A percentile compares a stretch with the other conserved stretches of the same genome.
phyloP scores from a whole-genome alignment of 495 filamentous ascomycete genomes.

The Penicillium coprophilum region DNA sequence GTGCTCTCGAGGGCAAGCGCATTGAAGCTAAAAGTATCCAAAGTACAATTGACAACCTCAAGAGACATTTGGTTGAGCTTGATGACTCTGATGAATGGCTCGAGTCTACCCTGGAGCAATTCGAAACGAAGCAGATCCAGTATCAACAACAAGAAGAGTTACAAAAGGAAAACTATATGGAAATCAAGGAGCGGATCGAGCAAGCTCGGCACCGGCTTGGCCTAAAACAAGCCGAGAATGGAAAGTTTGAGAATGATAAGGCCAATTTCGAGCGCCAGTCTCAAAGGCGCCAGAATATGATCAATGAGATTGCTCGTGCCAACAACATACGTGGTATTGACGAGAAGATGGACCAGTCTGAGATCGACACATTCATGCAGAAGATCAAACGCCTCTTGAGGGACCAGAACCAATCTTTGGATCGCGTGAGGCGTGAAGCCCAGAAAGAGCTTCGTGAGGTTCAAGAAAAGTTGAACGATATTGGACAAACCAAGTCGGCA shows the following conservation, averaged over 20 bases:
- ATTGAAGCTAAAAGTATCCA: slow-evolving; percentile 63
- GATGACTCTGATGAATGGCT: slow-evolving; percentile 78
- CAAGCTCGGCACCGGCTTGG: slow-evolving; percentile 56
- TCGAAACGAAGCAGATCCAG: slow-evolving; percentile 67
- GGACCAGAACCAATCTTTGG: slow-evolving; percentile 76
- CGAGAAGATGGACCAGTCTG: slow-evolving; percentile 67
- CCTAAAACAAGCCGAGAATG: slow-evolving; percentile 76
- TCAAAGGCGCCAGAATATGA: slow-evolving; percentile 62
- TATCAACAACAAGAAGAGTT: slow-evolving; percentile 62
- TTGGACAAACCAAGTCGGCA: slow-evolving; percentile 65
- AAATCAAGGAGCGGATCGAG: slow-evolving; percentile 64
- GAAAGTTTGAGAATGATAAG: slow-evolving; percentile 81
- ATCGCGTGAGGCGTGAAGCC: slow-evolving; percentile 68
- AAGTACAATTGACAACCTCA: slow-evolving; percentile 67
- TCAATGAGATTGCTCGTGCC: slow-evolving; percentile 73
- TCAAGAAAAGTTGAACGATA: slow-evolving; percentile 63
- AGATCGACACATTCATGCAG: slow-evolving; percentile 73
- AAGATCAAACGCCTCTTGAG: slow-evolving; percentile 69
- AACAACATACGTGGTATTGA: slow-evolving; percentile 87
- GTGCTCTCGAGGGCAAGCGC: slow-evolving; percentile 71
- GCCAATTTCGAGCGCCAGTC: slow-evolving; percentile 81
- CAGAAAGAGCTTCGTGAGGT: slow-evolving; percentile 67
- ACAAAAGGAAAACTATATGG: slow-evolving; percentile 58
- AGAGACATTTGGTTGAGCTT: slow-evolving; percentile 68
- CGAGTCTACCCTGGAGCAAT: slow-evolving; percentile 72